phyloP scores from a whole-genome alignment of 2,329 filamentous ascomycete species.

The Botrytis fabae region DNA sequence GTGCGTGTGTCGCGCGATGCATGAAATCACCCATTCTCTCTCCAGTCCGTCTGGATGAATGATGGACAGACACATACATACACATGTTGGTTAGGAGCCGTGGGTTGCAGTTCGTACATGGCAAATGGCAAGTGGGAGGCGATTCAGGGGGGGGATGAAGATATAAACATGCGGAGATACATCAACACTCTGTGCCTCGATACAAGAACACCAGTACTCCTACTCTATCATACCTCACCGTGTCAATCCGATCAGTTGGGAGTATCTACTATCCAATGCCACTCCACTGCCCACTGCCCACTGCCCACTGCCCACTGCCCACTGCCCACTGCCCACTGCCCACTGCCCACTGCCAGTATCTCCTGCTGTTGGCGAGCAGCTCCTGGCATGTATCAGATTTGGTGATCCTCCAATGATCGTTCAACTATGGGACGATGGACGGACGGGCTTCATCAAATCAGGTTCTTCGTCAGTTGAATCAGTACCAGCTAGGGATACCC shows the following conservation, averaged over 20 bases:
- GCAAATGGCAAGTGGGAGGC: not conserved
- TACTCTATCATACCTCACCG: not conserved
- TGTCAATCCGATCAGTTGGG: not conserved
- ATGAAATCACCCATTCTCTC: not conserved
- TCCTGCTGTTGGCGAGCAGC: not conserved
- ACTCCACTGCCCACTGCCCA: too few species aligned
- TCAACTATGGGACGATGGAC: not conserved
- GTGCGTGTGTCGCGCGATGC: not conserved
- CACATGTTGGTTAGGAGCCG: not conserved
- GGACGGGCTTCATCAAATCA: not conserved
- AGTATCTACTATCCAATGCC: not conserved
- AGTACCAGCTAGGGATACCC: not conserved
- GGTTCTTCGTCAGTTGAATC: not conserved
- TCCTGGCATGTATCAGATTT: not conserved
- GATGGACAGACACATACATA: too few species aligned
- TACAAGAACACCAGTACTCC: not conserved
- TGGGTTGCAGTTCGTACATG: not conserved
- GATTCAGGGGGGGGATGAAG: not conserved
- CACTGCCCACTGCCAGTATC: not conserved
- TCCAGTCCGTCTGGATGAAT: too few species aligned
- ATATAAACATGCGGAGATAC: not conserved
- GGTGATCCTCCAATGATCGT: not conserved
- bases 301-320: not conserved
- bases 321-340: too few species aligned
- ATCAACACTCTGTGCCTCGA: not conserved